Base-by-base conservation (phyloP, 176 grass and related monocot species). In the Ananas comosus region DNA sequence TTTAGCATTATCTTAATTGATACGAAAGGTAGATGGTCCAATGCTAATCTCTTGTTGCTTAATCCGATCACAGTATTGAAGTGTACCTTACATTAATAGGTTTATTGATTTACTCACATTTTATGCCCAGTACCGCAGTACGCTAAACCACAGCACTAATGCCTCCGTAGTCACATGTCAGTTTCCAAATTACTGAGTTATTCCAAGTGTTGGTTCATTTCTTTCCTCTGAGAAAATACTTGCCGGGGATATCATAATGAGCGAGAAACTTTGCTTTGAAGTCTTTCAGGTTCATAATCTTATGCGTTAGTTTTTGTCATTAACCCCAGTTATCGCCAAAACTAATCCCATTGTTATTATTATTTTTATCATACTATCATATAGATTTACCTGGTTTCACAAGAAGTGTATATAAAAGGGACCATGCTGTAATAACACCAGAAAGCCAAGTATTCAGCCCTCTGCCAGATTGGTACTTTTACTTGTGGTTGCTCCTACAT, bases 341-440 rank as follows among this genome's bases (percentile, higher is more conserved):
- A 16, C 54, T 58, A 58, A 58, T 83, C 63, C 50, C 53, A 47
- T 27, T 77, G 72, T 74, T 66, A 51, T 56, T 78, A 12, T 19
- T 72, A 14, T n/a, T 78, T 78, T 65, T 81, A 61, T 22, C 67
- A 74, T 42, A 74, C 19, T 18, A 66, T 17, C 78, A 21, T 67
- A 33, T 75, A 97, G 94, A 97, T 88, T 83, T 97, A 83, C 94
- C 94, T 79, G 94, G 94, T 78, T 92, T 97, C 67, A 97, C 89
- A 63, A 86, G 94, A 67, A 97, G 89, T 80, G 82, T 92, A 22
- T 90, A 83, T 78, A 85, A 80, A 77, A 86, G 80, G 67, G 86
- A 90, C 53, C 89, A 97, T 78, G 84, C 94, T 83, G 58, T 97
- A 76, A 78, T 97, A 85, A 90, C 89, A 67, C 89, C 94, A 50